Evolutionary conservation across 2,329 filamentous ascomycete genomes (phyloP), one percentile per base, ranked within the genome.

Genomic region (Neoascochyta sp.): DNA sequence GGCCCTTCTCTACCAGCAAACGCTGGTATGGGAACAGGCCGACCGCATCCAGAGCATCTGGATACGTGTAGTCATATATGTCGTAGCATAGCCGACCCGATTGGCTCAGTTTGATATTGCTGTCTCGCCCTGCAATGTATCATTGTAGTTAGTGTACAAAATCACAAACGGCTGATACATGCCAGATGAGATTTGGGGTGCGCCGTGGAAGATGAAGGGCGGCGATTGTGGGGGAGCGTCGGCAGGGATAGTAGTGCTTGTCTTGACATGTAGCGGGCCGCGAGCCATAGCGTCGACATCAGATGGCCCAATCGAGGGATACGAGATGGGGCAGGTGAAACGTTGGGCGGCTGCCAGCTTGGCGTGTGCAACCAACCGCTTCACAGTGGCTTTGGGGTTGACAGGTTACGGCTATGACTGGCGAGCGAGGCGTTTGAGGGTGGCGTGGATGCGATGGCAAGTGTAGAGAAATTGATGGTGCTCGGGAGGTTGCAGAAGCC

Each of bases 301-400:
- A 28, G 24, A 27, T 25, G 23, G 25, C 25, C 46, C 45, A 49
- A 52, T 52, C 38, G 35, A 29, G 41, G 29, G 32, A 36, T 29
- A 25, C 27, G 22, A 26, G 22, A 26, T 38, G 32, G 24, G 15
- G 15, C 17, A 22, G 21, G 34, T 52, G 47, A 50, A 52, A 50
- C 45, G 32, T 34, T 29, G 39, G 38, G 43, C 40, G 33, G 38
- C 19, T 46, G 37, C 25, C 26, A 22, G 19, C 34, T 43, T 43
- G 26, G 42, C 32, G 33, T 11, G 42, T 46, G 35, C 29, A 28
- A 43, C 39, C 24, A 31, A 17, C 28, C 41, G 39, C 39, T 44
- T 44, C 39, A 44, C 30, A 24, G 33, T 28, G 34, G 41, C 29
- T 43, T 27, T 37, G 24, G 27, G 18, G 31, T 44, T 30, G 24